phyloP scores from a whole-genome alignment of 2,329 filamentous ascomycete genomes.

The Pyrenophora tritici-repentis region DNA sequence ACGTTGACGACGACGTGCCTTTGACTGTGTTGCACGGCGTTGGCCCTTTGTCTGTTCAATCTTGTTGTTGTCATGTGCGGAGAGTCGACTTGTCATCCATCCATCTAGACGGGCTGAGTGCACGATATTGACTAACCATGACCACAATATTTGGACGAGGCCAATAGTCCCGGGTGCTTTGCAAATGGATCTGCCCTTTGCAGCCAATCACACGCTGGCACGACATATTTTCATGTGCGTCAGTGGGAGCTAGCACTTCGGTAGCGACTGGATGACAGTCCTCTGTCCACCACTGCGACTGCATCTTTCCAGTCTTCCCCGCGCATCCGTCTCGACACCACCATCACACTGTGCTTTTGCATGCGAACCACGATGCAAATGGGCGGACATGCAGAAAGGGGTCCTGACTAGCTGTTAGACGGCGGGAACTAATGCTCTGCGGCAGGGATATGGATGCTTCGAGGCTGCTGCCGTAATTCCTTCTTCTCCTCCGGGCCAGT shows the following conservation, averaged over 20 bases:
- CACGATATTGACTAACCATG: slow-evolving; percentile 4
- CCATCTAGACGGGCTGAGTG: slow-evolving; percentile 2
- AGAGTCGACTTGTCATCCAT: no score
- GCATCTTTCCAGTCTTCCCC: neutral
- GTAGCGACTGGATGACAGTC: slow-evolving; percentile 4
- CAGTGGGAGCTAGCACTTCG: neutral
- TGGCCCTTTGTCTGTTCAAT: no score
- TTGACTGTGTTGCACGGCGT: slow-evolving; percentile 8
- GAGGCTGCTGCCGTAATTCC: neutral
- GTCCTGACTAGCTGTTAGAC: slow-evolving; percentile 18
- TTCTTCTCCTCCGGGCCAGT: neutral
- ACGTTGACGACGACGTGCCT: neutral
- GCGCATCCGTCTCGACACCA: neutral
- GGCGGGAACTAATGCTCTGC: slow-evolving; percentile 20
- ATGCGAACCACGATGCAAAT: slow-evolving; percentile 4
- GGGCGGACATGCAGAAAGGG: slow-evolving; percentile 10
- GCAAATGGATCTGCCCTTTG: neutral
- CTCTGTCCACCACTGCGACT: neutral
- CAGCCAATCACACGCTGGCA: slow-evolving; percentile 13
- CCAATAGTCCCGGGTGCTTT: neutral
- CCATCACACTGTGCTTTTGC: neutral
- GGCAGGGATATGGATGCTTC: slow-evolving; percentile 4
- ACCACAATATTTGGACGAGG: slow-evolving; percentile 1
- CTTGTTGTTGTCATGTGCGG: neutral
- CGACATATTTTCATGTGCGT: slow-evolving; percentile 7